Evolutionary conservation across 176 grass and related monocot genomes (phyloP).

Genomic region (Metroxylon sagu): DNA sequence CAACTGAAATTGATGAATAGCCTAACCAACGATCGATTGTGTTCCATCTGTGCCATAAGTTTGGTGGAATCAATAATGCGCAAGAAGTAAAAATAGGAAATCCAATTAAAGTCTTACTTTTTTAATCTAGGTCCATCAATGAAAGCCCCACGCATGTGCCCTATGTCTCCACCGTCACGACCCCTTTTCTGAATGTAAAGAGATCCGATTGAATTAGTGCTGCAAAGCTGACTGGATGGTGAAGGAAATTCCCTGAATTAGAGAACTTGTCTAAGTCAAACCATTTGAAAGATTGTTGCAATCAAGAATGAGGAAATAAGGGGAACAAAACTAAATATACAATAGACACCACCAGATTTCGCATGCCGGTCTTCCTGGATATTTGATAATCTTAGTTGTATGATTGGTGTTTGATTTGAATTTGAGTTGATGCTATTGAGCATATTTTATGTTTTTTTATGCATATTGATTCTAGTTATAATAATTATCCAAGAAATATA

Average conservation of each 20-base stretch:
- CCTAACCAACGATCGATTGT: slow-evolving; percentile 59
- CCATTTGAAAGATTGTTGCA: neutral
- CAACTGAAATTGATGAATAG: slow-evolving; percentile 53
- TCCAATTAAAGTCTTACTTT: slow-evolving; percentile 22
- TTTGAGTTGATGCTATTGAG: too few relatives aligned
- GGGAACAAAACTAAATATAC: slow-evolving; percentile 17
- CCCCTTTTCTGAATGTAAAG: slow-evolving; percentile 67
- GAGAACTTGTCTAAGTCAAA: neutral
- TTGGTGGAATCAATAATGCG: neutral
- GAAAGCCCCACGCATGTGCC: slow-evolving; percentile 67
- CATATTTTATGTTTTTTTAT: too few relatives aligned
- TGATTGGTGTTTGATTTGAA: too few relatives aligned
- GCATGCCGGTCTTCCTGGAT: slow-evolving; percentile 53
- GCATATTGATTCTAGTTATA: too few relatives aligned
- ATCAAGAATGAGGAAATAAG: neutral
- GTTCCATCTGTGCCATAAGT: slow-evolving; percentile 43
- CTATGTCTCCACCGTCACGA: slow-evolving; percentile 78
- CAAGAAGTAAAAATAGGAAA: neutral
- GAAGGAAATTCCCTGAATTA: slow-evolving; percentile 66
- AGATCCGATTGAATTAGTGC: slow-evolving; percentile 51
- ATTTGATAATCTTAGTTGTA: too few relatives aligned
- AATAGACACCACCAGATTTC: slow-evolving; percentile 41
- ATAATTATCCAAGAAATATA: too few relatives aligned
- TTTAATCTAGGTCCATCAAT: slow-evolving; percentile 68
- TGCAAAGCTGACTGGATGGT: slow-evolving; percentile 58